These are phyloP conservation scores for Thecaphora thlaspeos DNA, from an alignment of 1,284 basidiomycete species.

Conservation along the genomic window DNA sequence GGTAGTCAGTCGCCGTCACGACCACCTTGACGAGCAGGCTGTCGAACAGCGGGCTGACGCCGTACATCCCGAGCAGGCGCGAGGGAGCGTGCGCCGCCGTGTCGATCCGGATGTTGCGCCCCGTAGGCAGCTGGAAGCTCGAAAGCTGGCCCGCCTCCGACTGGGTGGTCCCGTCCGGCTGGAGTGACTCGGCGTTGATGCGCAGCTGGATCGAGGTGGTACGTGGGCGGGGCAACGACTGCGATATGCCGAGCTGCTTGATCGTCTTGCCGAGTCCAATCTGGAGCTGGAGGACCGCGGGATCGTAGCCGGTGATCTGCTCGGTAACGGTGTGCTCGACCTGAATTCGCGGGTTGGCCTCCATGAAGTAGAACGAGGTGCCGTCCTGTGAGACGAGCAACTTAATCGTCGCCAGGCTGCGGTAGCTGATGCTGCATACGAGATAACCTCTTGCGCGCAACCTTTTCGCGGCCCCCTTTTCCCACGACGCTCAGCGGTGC, in stretches of 20 bases:
- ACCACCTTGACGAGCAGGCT: conserved; percentile 42
- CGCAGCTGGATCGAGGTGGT: conserved; percentile 20
- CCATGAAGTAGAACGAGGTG: conserved; percentile 30
- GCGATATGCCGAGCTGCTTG: conserved; percentile 5
- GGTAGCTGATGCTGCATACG: conserved; percentile 8
- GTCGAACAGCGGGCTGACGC: conserved; percentile 30
- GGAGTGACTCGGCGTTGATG: conserved; percentile 32
- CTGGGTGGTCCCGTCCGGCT: conserved; percentile 9
- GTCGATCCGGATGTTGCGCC: conserved; percentile 31
- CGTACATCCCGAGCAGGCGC: conserved; percentile 8
- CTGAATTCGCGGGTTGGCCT: conserved; percentile 40
- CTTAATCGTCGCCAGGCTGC: conserved; percentile 31
- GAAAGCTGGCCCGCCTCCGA: conserved; percentile 19
- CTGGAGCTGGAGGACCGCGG: conserved; percentile 19
- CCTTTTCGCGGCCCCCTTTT: too few relatives aligned
- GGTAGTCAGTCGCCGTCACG: conserved; percentile 23
- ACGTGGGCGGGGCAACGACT: background rate
- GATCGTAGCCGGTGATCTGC: conserved; percentile 13
- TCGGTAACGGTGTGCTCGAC: conserved; percentile 42
- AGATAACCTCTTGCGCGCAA: too few relatives aligned
- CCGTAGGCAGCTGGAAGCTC: conserved; percentile 17
- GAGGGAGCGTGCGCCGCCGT: conserved; percentile 32
- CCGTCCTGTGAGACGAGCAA: conserved; percentile 17
- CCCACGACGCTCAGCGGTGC: too few relatives aligned
- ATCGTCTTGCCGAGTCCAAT: conserved; percentile 16